Percentiles rank a stretch among this genome's conserved stretches.
Evolutionary conservation across 768 basidiomycete species (phyloP).

Genomic region (Lactifluus hygrophoroides): DNA sequence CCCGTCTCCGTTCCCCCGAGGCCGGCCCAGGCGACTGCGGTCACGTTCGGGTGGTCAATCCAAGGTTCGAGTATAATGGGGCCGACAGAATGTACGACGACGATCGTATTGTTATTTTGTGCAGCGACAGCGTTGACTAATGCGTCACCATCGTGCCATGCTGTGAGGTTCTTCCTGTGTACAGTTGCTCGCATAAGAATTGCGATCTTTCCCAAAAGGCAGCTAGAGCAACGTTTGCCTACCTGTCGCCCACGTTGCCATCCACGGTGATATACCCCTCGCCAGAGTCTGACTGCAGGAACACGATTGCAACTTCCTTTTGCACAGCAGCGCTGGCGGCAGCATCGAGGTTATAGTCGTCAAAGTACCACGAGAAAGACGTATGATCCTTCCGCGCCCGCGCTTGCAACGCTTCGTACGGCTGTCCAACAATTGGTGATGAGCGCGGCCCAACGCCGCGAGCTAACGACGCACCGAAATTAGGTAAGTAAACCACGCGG

Average conservation of each 20-base stretch:
- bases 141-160: conserved; percentile 21
- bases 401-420: conserved; percentile 70
- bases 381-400: conserved; percentile 62
- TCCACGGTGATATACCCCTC: conserved; percentile 71
- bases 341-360: conserved; percentile 53
- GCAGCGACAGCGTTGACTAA: conserved; percentile 62
- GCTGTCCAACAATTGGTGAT: conserved; percentile 31
- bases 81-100: conserved; percentile 47
- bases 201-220: too few relatives aligned
- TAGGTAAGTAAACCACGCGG: conserved; percentile 69
- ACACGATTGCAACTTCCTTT: conserved; percentile 64
- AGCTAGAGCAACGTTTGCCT: too few relatives aligned
- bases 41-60: conserved; percentile 40
- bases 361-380: conserved; percentile 55
- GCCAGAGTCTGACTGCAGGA: conserved; percentile 73
- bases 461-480: conserved; percentile 43
- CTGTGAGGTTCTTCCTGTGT: conserved; percentile 24
- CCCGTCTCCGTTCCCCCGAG: conserved; percentile 58
- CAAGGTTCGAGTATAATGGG: conserved; percentile 35
- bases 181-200: too few relatives aligned
- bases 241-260: conserved; percentile 61
- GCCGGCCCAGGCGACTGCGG: conserved; percentile 22
- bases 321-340: conserved; percentile 16
- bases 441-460: background rate
- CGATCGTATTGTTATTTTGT: conserved; percentile 63